Base-by-base conservation (phyloP, 139 green algal species). In the Deuterostichococcus epilithicus region DNA sequence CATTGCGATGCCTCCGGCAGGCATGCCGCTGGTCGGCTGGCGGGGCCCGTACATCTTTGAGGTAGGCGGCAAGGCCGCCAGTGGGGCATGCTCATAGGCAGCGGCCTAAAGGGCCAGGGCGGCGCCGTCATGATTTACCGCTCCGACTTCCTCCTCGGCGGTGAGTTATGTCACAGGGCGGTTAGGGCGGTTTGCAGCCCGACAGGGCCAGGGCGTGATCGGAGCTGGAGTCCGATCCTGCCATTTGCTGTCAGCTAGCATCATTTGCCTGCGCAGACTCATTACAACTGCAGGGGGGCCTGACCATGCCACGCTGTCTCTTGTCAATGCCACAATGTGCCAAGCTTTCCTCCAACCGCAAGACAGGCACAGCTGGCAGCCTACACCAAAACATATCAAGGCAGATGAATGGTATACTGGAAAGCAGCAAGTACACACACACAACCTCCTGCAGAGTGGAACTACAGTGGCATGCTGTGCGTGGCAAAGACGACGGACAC, bases 11-110 rank as follows among this genome's bases (percentile, higher is more conserved):
- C 92, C 92, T 0, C 92, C 92, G 0, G 67, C 88, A 5, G 76
- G 81, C 69, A 76, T 90, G 74, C 63, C 79, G 36, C 78, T 96
- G 2, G 88, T 86, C 0, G 92, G 92, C 26, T 97, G 92, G 92
- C 86, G 92, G 0, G 92, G 97, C 78, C 92, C 92, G 0, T 96
- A 92, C 79, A 79, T 94, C 23, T 79, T 95, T 28, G 77, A 88
- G 72, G 36, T 70, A 18, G 32, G 68, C 13, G 76, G 52, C 32
- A 75, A 20, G 28, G 23, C 0, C 28, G 42, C 3, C 70, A 86
- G 26, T 92, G 87, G 81, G 74, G 71, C 44, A 92, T 97, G 83
- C 82, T 97, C 2, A 90, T 97, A 39, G 92, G 92, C 59, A 88
- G 81, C 68, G 91, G 91, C 37, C 81, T 93, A 45, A 90, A 94